A percentile compares a stretch with the other conserved stretches of the same genome.
Evolutionary conservation across 2,329 filamentous ascomycete species (phyloP).

Genomic region (Domatiomyces globalis): DNA sequence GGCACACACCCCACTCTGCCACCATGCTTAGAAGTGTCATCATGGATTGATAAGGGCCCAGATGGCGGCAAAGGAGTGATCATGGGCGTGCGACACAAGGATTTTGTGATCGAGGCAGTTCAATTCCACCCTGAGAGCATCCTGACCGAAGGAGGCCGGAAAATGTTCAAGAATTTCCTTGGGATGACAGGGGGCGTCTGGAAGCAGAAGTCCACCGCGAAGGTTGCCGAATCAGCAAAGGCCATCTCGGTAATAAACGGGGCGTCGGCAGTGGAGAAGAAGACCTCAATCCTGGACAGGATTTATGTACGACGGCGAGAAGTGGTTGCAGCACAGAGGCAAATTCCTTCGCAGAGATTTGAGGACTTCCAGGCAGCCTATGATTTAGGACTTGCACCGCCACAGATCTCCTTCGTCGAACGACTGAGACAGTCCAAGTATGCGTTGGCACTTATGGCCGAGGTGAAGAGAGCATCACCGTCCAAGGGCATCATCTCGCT

Average conservation of each 20-base stretch:
- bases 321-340: constrained; percentile 65
- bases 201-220: constrained; percentile 26
- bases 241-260: constrained; percentile 6
- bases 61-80: constrained; percentile 75
- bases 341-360: constrained; percentile 69
- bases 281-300: constrained; percentile 73
- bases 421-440: constrained; percentile 71
- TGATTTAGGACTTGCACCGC: constrained; percentile 68
- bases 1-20: constrained; percentile 81
- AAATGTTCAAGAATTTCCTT: constrained; percentile 88
- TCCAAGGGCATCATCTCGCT: constrained; percentile 91
- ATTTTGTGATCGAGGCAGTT: constrained; percentile 82
- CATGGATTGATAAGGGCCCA: constrained; percentile 64
- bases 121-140: constrained; percentile 99
- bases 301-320: constrained; percentile 75
- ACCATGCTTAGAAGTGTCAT: constrained; percentile 72
- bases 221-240: constrained; percentile 4
- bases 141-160: constrained; percentile 70
- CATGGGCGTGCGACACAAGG: constrained; percentile 91
- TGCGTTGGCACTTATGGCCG: constrained; percentile 85
- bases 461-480: constrained; percentile 92
- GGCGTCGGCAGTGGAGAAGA: constrained; percentile 36
- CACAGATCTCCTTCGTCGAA: constrained; percentile 64
- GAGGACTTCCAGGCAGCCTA: constrained; percentile 77
- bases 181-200: constrained; percentile 80